Base-by-base conservation (phyloP, 2,329 filamentous ascomycete genomes). In the Aspergillus glaucus region DNA sequence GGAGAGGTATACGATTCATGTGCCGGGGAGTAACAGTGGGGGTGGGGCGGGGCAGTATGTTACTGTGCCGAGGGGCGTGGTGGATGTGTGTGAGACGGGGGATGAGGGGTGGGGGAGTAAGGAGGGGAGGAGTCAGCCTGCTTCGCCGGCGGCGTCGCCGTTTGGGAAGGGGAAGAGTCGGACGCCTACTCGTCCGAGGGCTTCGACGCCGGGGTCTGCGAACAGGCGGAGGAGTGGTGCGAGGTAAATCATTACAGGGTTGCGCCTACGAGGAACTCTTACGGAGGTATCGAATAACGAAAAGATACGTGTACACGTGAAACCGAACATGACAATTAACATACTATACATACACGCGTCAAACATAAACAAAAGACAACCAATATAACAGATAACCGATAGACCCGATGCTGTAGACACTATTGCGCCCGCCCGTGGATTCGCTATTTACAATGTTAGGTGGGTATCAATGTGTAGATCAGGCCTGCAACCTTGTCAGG, bases 1-100 rank as follows among this genome's bases (percentile, higher is more conserved):
- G 3, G 61, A 61, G 12, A 54, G 59, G 8, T 65, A 65, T 45
- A 54, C 56, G 3, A 50, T 64, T 59, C 58, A 14, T 12, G 22
- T 28, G 4, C 41, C 21, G 19, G 19, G 39, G 12, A 21, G 24
- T 15, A 34, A 15, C 26, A 14, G 12, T 10, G 19, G 22, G 22
- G 22, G 24, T 28, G n/a, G 26, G 26, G 9, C 12, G 26, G n/a
- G 10, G 12, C 12, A 34, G 14, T 32, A 34, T 15, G 28, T 34
- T 9, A 19, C 43, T 26, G 15, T 44, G 26, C 6, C 22, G n/a
- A 34, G 28, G 28, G 14, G 3, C 3, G 45, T 61, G 3, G 52
- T 59, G 4, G 59, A 61, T 48, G 58, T 60, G 7, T 48, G 50
- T 37, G 59, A 59, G 40, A 52, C 44, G 8, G 59, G 56, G 30